These are phyloP conservation scores for Ricinus communis DNA, from an alignment of 345 rosid genomes.

Conservation along the genomic window DNA sequence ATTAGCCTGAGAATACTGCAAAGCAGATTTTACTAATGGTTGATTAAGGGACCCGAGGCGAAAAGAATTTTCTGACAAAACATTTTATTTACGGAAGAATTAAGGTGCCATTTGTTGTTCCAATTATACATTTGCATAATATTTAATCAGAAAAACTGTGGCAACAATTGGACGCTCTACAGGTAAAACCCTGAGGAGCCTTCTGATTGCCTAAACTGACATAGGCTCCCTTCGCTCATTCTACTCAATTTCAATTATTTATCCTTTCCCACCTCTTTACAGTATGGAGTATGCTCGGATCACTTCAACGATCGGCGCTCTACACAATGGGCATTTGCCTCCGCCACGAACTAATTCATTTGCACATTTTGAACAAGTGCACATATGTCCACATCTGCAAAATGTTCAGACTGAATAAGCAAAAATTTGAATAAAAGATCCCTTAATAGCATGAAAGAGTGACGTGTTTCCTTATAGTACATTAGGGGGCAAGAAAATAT, in stretches of 20 bases:
- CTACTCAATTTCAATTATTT: conserved; percentile 22
- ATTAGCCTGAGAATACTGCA: too few relatives aligned
- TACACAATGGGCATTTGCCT: conserved; percentile 94
- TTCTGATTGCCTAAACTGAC: conserved; percentile 9
- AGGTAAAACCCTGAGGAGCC: conserved; percentile 21
- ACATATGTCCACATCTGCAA: conserved; percentile 98
- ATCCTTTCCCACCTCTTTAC: conserved; percentile 33
- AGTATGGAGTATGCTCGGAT: conserved; percentile 94
- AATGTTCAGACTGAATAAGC: background rate
- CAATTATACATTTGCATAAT: conserved; percentile 43
- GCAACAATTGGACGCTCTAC: conserved; percentile 30
- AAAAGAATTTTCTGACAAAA: background rate
- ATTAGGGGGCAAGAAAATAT: background rate
- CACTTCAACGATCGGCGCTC: conserved; percentile 94
- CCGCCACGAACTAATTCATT: conserved; percentile 85
- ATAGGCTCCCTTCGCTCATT: conserved; percentile 20
- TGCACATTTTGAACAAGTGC: conserved; percentile 94
- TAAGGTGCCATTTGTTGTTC: conserved; percentile 43
- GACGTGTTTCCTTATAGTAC: background rate
- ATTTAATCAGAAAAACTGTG: conserved; percentile 41
- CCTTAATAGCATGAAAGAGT: background rate
- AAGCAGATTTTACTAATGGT: too few relatives aligned
- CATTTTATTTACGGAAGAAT: conserved; percentile 52
- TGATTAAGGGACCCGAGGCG: too few relatives aligned
- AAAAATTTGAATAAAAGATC: background rate